These are phyloP conservation scores for Datisca glomerata DNA, from an alignment of 306 rosid genomes.

Conservation along the genomic window DNA sequence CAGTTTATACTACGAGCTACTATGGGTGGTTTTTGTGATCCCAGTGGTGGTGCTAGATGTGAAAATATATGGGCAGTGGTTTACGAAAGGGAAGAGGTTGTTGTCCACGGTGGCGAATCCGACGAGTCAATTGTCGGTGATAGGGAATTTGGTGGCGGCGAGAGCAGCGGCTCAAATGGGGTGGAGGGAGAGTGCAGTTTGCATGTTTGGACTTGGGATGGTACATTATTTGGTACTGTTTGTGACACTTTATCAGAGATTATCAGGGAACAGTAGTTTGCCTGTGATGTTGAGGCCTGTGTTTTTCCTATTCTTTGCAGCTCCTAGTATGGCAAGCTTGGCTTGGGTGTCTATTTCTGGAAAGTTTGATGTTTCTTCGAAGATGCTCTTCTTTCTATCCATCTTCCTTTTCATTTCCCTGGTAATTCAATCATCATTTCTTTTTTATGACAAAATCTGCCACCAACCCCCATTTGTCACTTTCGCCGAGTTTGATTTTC, in stretches of 20 bases:
- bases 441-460: not conserved
- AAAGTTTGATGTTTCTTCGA: slow-evolving; percentile 14
- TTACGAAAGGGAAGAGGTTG: slow-evolving; percentile 23
- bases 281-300: slow-evolving; percentile 17
- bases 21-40: slow-evolving; percentile 11
- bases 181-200: slow-evolving; percentile 15
- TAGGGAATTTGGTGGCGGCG: slow-evolving; percentile 22
- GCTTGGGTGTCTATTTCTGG: slow-evolving; percentile 22
- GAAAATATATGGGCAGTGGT: slow-evolving; percentile 26
- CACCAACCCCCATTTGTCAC: not conserved
- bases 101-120: slow-evolving; percentile 21
- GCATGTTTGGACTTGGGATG: slow-evolving; percentile 19
- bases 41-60: slow-evolving; percentile 18
- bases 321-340: slow-evolving; percentile 23
- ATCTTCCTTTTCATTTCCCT: slow-evolving; percentile 19
- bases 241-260: slow-evolving; percentile 25
- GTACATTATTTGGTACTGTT: slow-evolving; percentile 22
- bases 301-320: slow-evolving; percentile 22
- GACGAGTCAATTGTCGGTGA: slow-evolving; percentile 19
- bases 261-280: slow-evolving; percentile 8
- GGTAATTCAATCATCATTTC: slow-evolving; percentile 1
- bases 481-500: not conserved
- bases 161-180: slow-evolving; percentile 22
- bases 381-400: slow-evolving; percentile 23
- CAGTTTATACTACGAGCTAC: slow-evolving; percentile 6